Percentiles rank a stretch among this genome's conserved stretches.
Evolutionary conservation across 116 monocot genomes (phyloP).

Genomic region (Zostera marina): DNA sequence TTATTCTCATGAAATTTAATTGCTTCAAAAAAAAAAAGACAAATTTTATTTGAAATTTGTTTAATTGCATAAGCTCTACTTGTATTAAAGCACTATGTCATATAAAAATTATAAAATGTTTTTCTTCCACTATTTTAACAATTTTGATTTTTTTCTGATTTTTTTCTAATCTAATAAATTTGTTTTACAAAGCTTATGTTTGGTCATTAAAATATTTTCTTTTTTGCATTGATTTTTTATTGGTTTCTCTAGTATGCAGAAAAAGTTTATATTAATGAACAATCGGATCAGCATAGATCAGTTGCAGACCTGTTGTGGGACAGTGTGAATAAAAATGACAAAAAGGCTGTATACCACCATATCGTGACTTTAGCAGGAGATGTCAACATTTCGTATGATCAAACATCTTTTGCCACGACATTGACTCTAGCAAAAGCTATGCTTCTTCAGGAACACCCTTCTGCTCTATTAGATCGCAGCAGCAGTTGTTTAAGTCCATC

Average conservation of each 20-base stretch:
- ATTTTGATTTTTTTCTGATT: too few relatives aligned
- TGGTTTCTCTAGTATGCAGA: slow-evolving; percentile 80
- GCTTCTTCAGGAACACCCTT: slow-evolving; percentile 46
- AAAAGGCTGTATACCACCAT: slow-evolving; percentile 62
- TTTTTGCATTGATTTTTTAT: background rate
- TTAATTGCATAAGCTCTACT: too few relatives aligned
- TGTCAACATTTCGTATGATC: slow-evolving; percentile 47
- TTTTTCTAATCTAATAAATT: background rate
- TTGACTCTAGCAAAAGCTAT: slow-evolving; percentile 63
- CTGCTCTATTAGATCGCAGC: slow-evolving; percentile 17
- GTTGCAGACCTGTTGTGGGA: slow-evolving; percentile 59
- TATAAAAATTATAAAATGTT: too few relatives aligned
- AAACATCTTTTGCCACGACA: slow-evolving; percentile 19
- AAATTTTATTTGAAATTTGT: too few relatives aligned
- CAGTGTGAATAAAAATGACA: slow-evolving; percentile 52
- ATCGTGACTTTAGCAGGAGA: slow-evolving; percentile 66
- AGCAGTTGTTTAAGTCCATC: slow-evolving; percentile 22
- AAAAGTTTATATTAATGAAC: slow-evolving; percentile 51
- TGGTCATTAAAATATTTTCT: background rate
- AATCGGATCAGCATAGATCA: slow-evolving; percentile 17
- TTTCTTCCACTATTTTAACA: too few relatives aligned
- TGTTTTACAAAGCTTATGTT: background rate
- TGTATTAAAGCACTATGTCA: too few relatives aligned
- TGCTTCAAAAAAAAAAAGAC: too few relatives aligned
- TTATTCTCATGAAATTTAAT: too few relatives aligned